Conservation (phyloP, 2,329 filamentous ascomycete genomes). For the Alternaria solani region DNA sequence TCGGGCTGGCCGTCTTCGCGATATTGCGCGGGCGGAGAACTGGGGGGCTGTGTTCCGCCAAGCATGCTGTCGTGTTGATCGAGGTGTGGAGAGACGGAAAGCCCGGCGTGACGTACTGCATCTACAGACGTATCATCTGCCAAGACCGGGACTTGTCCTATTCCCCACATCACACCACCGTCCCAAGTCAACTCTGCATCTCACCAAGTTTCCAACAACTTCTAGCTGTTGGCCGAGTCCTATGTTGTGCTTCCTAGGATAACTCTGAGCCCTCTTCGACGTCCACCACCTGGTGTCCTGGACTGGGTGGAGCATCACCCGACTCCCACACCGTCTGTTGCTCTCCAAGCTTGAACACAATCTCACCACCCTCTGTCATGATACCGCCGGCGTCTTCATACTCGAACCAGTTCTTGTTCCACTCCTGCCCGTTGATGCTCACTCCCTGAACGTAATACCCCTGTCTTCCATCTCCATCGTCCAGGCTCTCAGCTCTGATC, state of each 20-base stretch:
- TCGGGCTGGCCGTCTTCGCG: not conserved
- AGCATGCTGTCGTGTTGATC: conserved; percentile 8
- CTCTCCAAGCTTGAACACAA: conserved; percentile 41
- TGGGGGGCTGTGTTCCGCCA: conserved; percentile 8
- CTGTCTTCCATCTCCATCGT: conserved; percentile 53
- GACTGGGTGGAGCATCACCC: conserved; percentile 44
- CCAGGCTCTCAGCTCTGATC: conserved; percentile 55
- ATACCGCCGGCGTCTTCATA: conserved; percentile 57
- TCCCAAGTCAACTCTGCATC: not conserved
- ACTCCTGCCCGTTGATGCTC: conserved; percentile 61
- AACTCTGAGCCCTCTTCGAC: conserved; percentile 12
- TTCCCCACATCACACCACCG: not conserved
- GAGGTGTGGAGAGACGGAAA: conserved; percentile 7
- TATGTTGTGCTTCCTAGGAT: not conserved
- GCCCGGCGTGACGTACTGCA: conserved; percentile 10
- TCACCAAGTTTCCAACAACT: not conserved
- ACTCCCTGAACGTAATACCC: conserved; percentile 63
- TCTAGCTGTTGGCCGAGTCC: not conserved
- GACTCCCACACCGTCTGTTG: conserved; percentile 44
- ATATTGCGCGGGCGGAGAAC: not conserved
- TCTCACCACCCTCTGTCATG: conserved; percentile 47
- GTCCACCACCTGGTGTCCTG: conserved; percentile 43
- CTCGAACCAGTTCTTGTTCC: conserved; percentile 64
- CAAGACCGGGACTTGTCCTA: not conserved
- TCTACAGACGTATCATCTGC: not conserved